Evolutionary conservation across 23 red algal species (phyloP).

Genomic region (Chondrus crispus): DNA sequence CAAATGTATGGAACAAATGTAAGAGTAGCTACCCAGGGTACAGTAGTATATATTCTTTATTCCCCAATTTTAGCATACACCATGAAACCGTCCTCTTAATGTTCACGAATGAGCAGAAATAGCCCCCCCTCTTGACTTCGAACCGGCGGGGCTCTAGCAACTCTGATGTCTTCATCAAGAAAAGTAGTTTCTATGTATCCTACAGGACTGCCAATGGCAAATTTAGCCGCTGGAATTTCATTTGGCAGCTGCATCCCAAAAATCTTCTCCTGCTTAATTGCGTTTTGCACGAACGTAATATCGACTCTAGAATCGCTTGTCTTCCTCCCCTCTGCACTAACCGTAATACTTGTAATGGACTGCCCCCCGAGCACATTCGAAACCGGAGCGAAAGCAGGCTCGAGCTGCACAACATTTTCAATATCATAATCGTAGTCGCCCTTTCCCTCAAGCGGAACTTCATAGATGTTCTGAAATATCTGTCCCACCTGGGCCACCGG

Average conservation of each 20-base stretch:
- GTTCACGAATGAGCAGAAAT: not conserved
- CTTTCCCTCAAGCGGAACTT: not conserved
- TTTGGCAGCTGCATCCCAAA: not conserved
- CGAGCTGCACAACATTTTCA: conserved; percentile 58
- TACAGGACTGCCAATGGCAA: conserved; percentile 1
- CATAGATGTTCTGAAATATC: conserved; percentile 56
- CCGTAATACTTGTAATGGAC: not conserved
- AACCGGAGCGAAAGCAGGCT: conserved; percentile 44
- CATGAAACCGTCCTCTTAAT: too few relatives aligned
- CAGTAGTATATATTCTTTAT: too few relatives aligned
- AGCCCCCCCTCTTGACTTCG: not conserved
- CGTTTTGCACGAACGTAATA: conserved; percentile 5
- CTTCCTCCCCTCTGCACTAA: conserved; percentile 8
- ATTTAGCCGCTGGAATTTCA: not conserved
- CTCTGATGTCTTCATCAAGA: conserved; percentile 58
- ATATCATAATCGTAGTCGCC: conserved; percentile 17
- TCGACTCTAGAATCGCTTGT: conserved; percentile 12
- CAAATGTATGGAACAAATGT: too few relatives aligned
- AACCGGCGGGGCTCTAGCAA: conserved; percentile 14
- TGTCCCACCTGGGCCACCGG: conserved; percentile 32
- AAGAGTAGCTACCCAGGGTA: too few relatives aligned
- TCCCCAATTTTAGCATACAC: too few relatives aligned
- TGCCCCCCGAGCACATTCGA: conserved; percentile 37
- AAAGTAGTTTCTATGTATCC: conserved; percentile 66
- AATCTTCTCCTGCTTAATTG: conserved; percentile 10